phyloP scores from a whole-genome alignment of 1,284 basidiomycete species.

The Ceratobasidium sp. region DNA sequence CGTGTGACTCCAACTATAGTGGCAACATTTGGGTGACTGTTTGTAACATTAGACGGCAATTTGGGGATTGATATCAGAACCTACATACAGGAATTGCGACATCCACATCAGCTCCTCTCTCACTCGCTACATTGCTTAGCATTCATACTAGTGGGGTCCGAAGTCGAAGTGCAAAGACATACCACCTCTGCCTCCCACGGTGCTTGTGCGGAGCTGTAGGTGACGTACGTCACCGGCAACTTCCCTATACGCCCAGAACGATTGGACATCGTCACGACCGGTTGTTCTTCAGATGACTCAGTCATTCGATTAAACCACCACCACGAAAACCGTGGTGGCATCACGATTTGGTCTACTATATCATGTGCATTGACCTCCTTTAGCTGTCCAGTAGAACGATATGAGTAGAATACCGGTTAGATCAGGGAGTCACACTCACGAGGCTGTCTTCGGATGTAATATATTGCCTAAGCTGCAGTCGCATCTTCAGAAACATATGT shows the following conservation, averaged over 20 bases:
- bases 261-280: neutral
- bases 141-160: neutral
- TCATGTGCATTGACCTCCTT: no score
- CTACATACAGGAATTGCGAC: neutral
- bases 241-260: neutral
- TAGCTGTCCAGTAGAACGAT: no score
- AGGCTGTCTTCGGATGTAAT: no score
- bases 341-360: no score
- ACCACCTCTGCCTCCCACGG: neutral
- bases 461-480: no score
- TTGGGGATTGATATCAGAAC: neutral
- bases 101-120: neutral
- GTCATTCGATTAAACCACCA: neutral
- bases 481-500: no score
- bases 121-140: neutral
- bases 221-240: neutral
- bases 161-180: neutral
- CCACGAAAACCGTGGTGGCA: no score
- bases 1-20: neutral
- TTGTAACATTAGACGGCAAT: no score
- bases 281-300: neutral
- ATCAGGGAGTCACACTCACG: no score
- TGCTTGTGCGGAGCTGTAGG: neutral
- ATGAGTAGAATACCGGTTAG: no score
- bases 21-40: conserved; percentile 1